Evolutionary conservation across 345 rosid genomes (phyloP), one percentile per base, ranked within the genome.

Genomic region (Sisymbrium irio): DNA sequence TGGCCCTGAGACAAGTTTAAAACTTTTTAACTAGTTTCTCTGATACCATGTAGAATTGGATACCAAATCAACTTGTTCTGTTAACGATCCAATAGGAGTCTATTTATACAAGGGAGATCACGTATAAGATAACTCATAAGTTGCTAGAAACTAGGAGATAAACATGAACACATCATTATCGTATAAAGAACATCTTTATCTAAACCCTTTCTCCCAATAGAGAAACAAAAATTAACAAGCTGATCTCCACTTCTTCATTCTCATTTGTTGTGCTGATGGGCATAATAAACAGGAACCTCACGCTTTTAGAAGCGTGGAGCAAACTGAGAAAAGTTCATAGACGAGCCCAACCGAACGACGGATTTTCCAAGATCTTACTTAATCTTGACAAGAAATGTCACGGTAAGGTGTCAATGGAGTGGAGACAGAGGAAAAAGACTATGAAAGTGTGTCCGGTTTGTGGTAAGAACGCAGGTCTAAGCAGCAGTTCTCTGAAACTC

Each of bases 311-410:
- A 80, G 96, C 98, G 33, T 96, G 99, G 99, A 84, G 75, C 67
- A 64, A 74, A 78, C 83, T 95, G 1, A 95, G 86, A 73, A 85
- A 85, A 72, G 96, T 81, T 59, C 99, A 95, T 58, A 91, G 97
- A 7, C 76, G 99, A 69, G 98, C 99, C 25, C 97, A 95, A 71
- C 99, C 99, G 0, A 95, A 95, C 46, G 99, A 95, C 61, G 99
- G 99, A 4, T 95, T 95, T 69, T 97, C 96, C 6, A 83, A 69
- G 74, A 82, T 82, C 40, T 84, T 91, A 32, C 6, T 85, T 53
- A 85, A 77, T 54, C 91, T 95, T 14, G 98, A 95, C 72, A 71
- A 71, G 71, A 85, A 84, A 77, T 78, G 89, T 69, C 88, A 90
- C 10, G 96, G 98, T 56, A 87, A 87, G 77, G 87, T 80, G 3